A percentile compares a stretch with the other conserved stretches of the same genome.
Evolutionary conservation across 768 basidiomycete genomes (phyloP).

Genomic region (Suillus subaureus): DNA sequence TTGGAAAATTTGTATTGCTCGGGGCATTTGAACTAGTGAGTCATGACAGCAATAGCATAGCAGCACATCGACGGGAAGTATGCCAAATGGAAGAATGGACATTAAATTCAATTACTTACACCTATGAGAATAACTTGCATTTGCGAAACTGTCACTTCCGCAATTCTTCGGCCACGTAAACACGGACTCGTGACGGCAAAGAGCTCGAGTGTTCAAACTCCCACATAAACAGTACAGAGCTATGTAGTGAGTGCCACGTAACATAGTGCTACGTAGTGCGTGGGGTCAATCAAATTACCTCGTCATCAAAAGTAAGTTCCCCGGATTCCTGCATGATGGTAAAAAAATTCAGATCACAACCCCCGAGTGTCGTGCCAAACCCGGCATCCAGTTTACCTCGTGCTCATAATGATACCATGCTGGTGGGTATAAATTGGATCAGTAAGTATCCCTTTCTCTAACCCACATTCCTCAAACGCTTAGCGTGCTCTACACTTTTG

Average conservation of each 20-base stretch:
- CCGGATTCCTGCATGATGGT: background rate
- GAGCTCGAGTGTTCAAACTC: background rate
- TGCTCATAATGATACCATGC: background rate
- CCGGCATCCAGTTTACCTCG: background rate
- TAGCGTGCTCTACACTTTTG: slow-evolving; percentile 5
- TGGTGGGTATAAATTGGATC: background rate
- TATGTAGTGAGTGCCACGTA: background rate
- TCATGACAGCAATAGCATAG: background rate
- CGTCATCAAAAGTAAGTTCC: background rate
- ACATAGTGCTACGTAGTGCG: background rate
- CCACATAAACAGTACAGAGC: background rate
- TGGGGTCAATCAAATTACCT: background rate
- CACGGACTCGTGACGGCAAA: background rate
- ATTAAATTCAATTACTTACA: background rate
- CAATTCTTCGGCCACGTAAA: background rate
- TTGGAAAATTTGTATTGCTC: background rate
- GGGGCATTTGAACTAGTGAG: background rate
- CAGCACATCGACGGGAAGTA: background rate
- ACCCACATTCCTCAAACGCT: background rate
- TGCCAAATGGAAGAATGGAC: background rate
- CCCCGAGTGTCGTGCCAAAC: background rate
- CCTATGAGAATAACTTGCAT: too few species aligned
- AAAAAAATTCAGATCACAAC: background rate
- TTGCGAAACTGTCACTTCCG: background rate
- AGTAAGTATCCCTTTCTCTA: background rate